phyloP scores from a whole-genome alignment of 306 rosid genomes.

The Hippophae rhamnoides region DNA sequence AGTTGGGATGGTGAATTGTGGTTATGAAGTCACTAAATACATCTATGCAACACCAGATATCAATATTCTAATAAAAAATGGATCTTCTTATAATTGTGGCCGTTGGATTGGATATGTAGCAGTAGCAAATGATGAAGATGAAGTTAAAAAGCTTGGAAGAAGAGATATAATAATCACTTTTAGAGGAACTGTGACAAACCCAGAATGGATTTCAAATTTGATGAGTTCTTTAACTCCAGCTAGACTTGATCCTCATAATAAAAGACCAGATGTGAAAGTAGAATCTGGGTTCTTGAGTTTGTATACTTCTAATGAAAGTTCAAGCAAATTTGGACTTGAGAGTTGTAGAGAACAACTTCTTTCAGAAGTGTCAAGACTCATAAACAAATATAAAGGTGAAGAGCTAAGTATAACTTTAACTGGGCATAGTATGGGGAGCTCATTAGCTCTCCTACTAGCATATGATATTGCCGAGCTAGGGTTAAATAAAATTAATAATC shows the following conservation, averaged over 20 bases:
- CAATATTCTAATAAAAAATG: constrained; percentile 40
- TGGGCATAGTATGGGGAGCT: constrained; percentile 97
- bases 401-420: constrained; percentile 58
- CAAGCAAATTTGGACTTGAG: constrained; percentile 39
- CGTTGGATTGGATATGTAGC: constrained; percentile 93
- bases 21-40: constrained; percentile 72
- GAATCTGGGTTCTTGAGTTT: constrained; percentile 71
- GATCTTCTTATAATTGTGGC: constrained; percentile 23
- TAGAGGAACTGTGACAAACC: constrained; percentile 69
- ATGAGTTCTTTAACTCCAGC: constrained; percentile 81
- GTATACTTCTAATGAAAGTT: constrained; percentile 65
- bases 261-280: constrained; percentile 54
- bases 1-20: constrained; percentile 52
- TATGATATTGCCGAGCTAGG: constrained; percentile 82
- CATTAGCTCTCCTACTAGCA: constrained; percentile 71
- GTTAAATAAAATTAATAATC: constrained; percentile 21
- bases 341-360: constrained; percentile 92
- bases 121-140: constrained; percentile 34
- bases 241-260: constrained; percentile 51
- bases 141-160: constrained; percentile 43
- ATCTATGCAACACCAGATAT: constrained; percentile 78
- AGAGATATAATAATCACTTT: constrained; percentile 61
- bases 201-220: constrained; percentile 70
- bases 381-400: constrained; percentile 46
- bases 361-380: constrained; percentile 54